Evolutionary conservation across 805 yeast species (phyloP), one percentile per base, ranked within the genome.

Genomic region (Spathaspora girioi): DNA sequence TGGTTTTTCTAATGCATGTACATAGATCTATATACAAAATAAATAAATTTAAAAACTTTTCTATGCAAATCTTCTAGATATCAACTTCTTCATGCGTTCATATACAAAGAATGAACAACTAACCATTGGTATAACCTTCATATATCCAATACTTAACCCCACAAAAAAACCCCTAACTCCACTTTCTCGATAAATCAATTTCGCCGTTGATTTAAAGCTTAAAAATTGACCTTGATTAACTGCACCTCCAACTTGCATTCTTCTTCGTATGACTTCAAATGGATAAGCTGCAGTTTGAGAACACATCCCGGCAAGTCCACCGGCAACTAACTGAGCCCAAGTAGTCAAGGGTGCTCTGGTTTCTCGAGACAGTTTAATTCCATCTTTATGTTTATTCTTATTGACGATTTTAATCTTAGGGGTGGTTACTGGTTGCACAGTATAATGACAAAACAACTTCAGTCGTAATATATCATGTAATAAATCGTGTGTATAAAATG

Each of bases 251-350:
- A 94, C 99, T 71, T 94, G 99, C 89, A 94, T 84, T 60, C 98
- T 78, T 67, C 99, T 80, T 64, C 99, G 78, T 19, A 94, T 82
- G 40, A 94, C 97, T 70, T 94, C 99, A 59, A 94, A 87, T 1
- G 99, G 99, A 64, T 94, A 94, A 5, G 97, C 93, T 0, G 98
- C 96, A 1, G 97, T 90, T 68, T 94, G 99, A 1, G 98, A 89
- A 38, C 83, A 78, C 86, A 93, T 81, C 11, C 99, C 99, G 0
- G 97, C 96, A n/a, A 88, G 60, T 1, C 98, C 99, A 50, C 99
- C 99, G 5, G 98, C 97, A 3, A 82, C 63, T 45, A 94, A 76
- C 71, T 94, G 97, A 2, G 98, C 98, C 90, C 96, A 89, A 1
- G 90, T 87, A 56, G 76, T 80, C 49, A 94, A 75, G 1, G 97